Evolutionary conservation across 148 eudicot species (phyloP), one percentile per base, ranked within the genome.

Genomic region (Simmondsia chinensis): DNA sequence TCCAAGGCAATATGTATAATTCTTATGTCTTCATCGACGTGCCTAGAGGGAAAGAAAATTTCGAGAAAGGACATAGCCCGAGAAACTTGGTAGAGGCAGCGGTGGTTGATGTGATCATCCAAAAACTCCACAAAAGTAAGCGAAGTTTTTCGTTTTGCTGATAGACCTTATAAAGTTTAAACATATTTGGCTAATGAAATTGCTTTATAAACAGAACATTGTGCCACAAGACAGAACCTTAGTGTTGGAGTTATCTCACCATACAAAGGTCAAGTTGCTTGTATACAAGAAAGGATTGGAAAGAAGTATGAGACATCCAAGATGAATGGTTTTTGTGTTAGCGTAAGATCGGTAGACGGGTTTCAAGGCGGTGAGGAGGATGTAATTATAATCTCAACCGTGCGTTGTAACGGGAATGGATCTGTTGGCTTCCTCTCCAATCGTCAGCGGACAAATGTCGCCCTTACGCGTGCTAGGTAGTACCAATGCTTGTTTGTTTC

Each of bases 361-460:
- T 80, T 76, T 50, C 88, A 80, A 43, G 88, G 88, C 9, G 83
- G 83, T 12, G 88, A 80, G 36, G 80, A 73, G 38, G 88, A 80
- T 35, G 51, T 80, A 0, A 54, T 80, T 17, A 73, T 80, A 23
- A 66, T 80, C 33, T 76, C 88, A 7, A 76, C 83, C 25, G 88
- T 80, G 9, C 57, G 88, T 60, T 63, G 72, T 46, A 76, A 80
- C 29, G 27, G 9, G 0, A 44, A 28, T 40, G 75, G 88, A 32
- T 58, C 56, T 14, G 63, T 80, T 39, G 88, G 88, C 16, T 76
- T 76, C 51, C 32, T 76, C 22, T 54, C 74, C 7, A 63, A 73
- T 57, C 56, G 35, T 21, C 80, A 61, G 19, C 67, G 88, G 38
- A 65, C 73, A 12, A 80, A 80, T 50, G 88, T 80, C 22, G 82